Percentiles rank a stretch among this genome's conserved stretches.
phyloP scores from a whole-genome alignment of 225 moss, liverwort and hornwort genomes.

The Neckera pumila region DNA sequence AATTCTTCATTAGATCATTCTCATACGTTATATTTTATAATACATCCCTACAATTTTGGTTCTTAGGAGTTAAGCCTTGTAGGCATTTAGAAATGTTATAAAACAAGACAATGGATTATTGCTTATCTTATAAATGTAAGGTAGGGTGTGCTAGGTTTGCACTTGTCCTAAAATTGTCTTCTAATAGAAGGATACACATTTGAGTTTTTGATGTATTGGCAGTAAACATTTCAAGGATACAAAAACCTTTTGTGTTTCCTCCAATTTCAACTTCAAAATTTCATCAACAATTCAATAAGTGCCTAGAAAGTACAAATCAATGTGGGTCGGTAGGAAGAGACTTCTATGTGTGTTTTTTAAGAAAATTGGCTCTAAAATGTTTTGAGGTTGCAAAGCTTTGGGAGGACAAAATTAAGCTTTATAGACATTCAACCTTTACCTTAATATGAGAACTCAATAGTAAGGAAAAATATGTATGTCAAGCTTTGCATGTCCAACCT shows the following conservation, averaged over 20 bases:
- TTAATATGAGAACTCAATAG: not conserved
- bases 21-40: not conserved
- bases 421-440: not conserved
- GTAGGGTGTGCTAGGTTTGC: not conserved
- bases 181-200: not conserved
- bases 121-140: not conserved
- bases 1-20: not conserved
- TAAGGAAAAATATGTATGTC: not conserved
- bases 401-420: not conserved
- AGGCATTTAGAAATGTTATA: not conserved
- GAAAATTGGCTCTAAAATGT: not conserved
- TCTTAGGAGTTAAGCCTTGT: not conserved
- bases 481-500: not conserved
- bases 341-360: not conserved
- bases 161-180: not conserved
- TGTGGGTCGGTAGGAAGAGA: fast-evolving
- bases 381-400: not conserved
- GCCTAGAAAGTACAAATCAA: not conserved
- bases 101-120: not conserved
- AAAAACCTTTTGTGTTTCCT: fast-evolving
- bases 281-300: not conserved
- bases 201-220: not conserved
- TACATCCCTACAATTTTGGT: not conserved
- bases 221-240: not conserved
- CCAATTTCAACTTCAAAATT: not conserved